Base-by-base conservation (phyloP, 2,329 filamentous ascomycete genomes). In the Colletotrichum sp. region DNA sequence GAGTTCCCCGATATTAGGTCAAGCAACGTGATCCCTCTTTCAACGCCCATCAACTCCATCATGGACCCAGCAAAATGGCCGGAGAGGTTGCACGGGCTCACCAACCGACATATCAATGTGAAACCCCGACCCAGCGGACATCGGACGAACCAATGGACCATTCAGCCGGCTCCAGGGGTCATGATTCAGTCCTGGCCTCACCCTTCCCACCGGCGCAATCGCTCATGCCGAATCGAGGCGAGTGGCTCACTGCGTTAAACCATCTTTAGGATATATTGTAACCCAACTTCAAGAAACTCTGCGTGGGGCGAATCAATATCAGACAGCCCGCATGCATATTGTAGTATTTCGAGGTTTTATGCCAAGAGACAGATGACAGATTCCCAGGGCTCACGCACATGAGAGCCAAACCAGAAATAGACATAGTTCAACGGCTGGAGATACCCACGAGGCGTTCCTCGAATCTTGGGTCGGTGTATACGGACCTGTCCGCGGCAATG, bases 141-240 rank as follows among this genome's bases (percentile, higher is more conserved):
- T 75, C 70, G 28, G 73, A 75, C 48, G 73, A 73, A 75, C 73
- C 70, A 73, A 73, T 69, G 57, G 64, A 65, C 4, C 70, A 36
- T 43, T 32, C 13, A 24, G 65, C 70, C 34, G 36, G n/a, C 16
- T 14, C 70, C 64, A 75, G 70, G 73, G 72, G 57, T 66, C 70
- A 76, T 76, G 74, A 76, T 73, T 76, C 74, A 76, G 39, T 39
- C 57, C n/a, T 34, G 9, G n/a, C 26, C 36, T 48, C 59, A 21
- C 57, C 24, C 64, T 18, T 28, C 70, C 70, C 30, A 63, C 63
- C 32, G n/a, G 28, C 24, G 26, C 26, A 36, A 16, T 65, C 59
- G 64, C 64, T 59, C 34, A 64, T 24, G 61, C 63, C 43, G 26
- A 30, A 48, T 59, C 13, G 4, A 57, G 68, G 57, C 30, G 57